Percentiles rank a stretch among this genome's conserved stretches.
Evolutionary conservation across 1,284 basidiomycete genomes (phyloP).

Genomic region (Apiotrichum gracile): DNA sequence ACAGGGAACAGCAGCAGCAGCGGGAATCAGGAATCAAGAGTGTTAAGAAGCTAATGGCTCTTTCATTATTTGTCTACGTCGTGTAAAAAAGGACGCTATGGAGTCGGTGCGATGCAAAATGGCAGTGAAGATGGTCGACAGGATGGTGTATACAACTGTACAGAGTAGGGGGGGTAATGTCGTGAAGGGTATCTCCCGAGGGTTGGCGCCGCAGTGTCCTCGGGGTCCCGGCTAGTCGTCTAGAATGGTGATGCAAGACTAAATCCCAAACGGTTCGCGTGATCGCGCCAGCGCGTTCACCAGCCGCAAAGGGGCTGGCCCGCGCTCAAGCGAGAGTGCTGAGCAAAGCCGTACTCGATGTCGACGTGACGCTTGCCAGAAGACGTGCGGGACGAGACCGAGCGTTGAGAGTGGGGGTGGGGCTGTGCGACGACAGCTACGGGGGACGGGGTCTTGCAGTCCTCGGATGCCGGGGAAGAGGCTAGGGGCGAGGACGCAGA

Average conservation of each 20-base stretch:
- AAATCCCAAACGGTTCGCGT: neutral
- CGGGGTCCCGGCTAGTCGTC: neutral
- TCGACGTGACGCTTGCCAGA: slow-evolving; percentile 11
- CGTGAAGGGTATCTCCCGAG: neutral
- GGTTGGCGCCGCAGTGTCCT: neutral
- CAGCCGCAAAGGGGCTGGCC: slow-evolving; percentile 14
- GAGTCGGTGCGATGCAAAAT: slow-evolving; percentile 13
- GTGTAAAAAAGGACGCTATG: slow-evolving; percentile 5
- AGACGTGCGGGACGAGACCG: slow-evolving; percentile 1
- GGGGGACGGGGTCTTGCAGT: slow-evolving; percentile 45
- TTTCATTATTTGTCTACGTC: slow-evolving; percentile 5
- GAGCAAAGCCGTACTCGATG: slow-evolving; percentile 8
- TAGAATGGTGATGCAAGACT: neutral
- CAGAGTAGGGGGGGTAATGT: slow-evolving; percentile 2
- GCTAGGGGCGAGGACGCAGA: slow-evolving; percentile 38
- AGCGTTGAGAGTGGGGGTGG: slow-evolving; percentile 6
- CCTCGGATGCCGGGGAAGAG: slow-evolving; percentile 42
- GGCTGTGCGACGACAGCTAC: slow-evolving; percentile 24
- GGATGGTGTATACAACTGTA: slow-evolving; percentile 19
- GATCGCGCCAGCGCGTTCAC: slow-evolving; percentile 6
- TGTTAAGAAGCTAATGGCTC: neutral
- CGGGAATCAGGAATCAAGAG: neutral
- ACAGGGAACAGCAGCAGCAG: neutral
- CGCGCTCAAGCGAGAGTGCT: slow-evolving; percentile 3
- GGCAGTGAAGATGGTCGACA: slow-evolving; percentile 9